Conservation (phyloP, 331 rosid species). For the Spiraea crenata region DNA sequence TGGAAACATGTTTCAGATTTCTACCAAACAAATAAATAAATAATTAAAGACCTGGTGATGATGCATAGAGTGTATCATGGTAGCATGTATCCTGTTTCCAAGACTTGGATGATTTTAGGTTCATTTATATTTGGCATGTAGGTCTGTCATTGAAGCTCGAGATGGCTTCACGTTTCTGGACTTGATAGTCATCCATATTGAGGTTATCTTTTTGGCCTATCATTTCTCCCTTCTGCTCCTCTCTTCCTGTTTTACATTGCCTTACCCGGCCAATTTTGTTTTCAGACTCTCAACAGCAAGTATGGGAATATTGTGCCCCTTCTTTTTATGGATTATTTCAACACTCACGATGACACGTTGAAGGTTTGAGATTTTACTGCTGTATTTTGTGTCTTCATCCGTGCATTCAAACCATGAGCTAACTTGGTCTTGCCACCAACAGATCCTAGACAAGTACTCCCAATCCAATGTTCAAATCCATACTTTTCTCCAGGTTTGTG, state of each 20-base stretch:
- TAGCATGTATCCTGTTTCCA: neutral
- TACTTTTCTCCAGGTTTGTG: conserved; percentile 87
- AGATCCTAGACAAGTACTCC: conserved; percentile 75
- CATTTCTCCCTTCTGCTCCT: neutral
- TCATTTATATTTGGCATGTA: conserved; percentile 35
- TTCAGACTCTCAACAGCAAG: conserved; percentile 74
- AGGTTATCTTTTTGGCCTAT: conserved; percentile 42
- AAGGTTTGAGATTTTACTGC: conserved; percentile 41
- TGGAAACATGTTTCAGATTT: neutral
- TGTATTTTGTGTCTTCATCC: neutral
- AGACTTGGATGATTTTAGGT: neutral
- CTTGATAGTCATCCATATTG: conserved; percentile 88
- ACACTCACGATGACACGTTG: conserved; percentile 89
- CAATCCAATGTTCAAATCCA: conserved; percentile 74
- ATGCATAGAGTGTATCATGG: neutral
- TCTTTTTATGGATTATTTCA: conserved; percentile 95
- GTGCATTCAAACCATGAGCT: conserved; percentile 17
- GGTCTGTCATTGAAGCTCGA: conserved; percentile 96
- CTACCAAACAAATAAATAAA: too few species aligned
- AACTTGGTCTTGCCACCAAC: conserved; percentile 25
- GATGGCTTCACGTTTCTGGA: conserved; percentile 92
- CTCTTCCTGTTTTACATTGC: neutral
- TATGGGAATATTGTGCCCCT: conserved; percentile 87
- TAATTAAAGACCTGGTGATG: too few species aligned
- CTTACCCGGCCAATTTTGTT: conserved; percentile 25